Evolutionary conservation across 1,284 basidiomycete species (phyloP), one percentile per base, ranked within the genome.

Genomic region (Lentinula novae-zelandiae): DNA sequence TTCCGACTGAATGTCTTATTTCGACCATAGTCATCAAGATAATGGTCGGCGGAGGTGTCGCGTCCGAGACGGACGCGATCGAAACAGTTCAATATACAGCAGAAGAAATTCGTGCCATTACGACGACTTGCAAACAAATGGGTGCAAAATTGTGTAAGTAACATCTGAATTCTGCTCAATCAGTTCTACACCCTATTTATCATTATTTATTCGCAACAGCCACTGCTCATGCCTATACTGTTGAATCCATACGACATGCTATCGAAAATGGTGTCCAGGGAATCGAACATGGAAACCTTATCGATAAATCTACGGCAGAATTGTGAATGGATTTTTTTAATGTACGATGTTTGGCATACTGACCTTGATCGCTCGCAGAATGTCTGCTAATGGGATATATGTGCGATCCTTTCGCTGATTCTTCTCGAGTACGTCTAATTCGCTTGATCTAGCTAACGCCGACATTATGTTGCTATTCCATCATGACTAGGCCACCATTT

Each of bases 211-310:
- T 34, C 33, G 46, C 13, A 39, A 50, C 48, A 73, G 72, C 69
- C 5, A 78, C 75, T 1, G 75, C 76, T 0, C 74, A 76, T 61
- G 74, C 74, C 12, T 76, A 78, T 62, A 78, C 76, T 2, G 69
- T 72, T 22, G 75, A 72, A 15, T 71, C 75, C 2, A 74, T 78
- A 46, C 67, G 72, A 0, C 76, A 78, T 57, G 75, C 77, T 0
- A 74, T 78, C 36, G 70, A 73, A 33, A 75, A 75, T 54, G 75
- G 76, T 9, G 71, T 76, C 2, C 55, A 57, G 3, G 78, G 79
- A 0, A 81, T 82, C 48, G 80, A 82, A 63, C 80, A 82, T 59
- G 80, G 80, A 9, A 75, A 75, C 60, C 66, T 76, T 8, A 73
- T 75, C 51, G 72, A 73, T 48, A 42, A 63, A 5, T 58, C 70